Evolutionary conservation across 106 monocot species (phyloP).

Genomic region (Phalaenopsis equestris): DNA sequence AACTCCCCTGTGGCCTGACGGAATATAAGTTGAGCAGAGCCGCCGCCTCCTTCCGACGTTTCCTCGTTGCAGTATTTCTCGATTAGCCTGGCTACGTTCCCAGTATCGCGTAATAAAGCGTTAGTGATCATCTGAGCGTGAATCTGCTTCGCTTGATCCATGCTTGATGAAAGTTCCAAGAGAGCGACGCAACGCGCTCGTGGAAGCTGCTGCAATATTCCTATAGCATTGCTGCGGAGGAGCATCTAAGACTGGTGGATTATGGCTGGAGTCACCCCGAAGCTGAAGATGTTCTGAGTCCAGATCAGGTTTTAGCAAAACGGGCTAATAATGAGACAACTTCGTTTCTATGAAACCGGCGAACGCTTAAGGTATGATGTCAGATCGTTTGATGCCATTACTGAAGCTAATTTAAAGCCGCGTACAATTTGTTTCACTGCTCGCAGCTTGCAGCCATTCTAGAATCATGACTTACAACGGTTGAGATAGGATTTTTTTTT

Average conservation of each 20-base stretch:
- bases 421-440: no score
- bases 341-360: neutral
- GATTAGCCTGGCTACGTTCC: conserved; percentile 13
- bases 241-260: neutral
- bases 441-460: no score
- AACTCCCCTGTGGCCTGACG: neutral
- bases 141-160: conserved; percentile 23
- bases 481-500: no score
- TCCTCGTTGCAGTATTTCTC: conserved; percentile 9
- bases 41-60: neutral
- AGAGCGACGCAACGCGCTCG: neutral
- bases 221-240: conserved; percentile 6
- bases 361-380: no score
- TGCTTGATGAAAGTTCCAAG: conserved; percentile 6
- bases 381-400: no score
- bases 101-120: neutral
- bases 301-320: conserved; percentile 5
- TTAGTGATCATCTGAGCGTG: conserved; percentile 33
- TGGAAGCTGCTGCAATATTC: neutral
- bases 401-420: no score
- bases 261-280: neutral
- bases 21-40: conserved; percentile 3
- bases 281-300: conserved; percentile 11
- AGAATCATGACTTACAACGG: no score
- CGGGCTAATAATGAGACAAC: conserved; percentile 17